Percentiles rank a stretch among this genome's conserved stretches.
Conservation (phyloP, 495 filamentous ascomycete species). For the Patellaria atrata region DNA sequence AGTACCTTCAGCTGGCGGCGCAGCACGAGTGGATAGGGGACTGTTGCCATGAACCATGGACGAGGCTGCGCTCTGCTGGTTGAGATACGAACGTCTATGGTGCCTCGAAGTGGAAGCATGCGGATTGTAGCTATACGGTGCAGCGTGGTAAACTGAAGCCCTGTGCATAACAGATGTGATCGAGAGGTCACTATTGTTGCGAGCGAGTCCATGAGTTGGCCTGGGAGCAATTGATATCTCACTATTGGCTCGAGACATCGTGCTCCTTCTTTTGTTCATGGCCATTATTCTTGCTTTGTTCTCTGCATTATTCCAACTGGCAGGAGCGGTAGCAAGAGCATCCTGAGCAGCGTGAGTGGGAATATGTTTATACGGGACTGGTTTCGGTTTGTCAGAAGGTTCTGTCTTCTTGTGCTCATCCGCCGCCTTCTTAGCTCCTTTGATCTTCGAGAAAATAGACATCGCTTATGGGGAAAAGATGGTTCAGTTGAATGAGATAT, state of each 20-base stretch:
- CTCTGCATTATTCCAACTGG: conserved; percentile 27
- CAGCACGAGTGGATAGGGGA: too few relatives aligned
- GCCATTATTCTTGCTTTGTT: conserved; percentile 10
- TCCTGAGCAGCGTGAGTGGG: conserved; percentile 28
- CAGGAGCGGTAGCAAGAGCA: conserved; percentile 38
- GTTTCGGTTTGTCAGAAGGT: conserved; percentile 3
- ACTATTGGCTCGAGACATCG: conserved; percentile 5
- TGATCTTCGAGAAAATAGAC: conserved; percentile 24
- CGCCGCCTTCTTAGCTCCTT: conserved; percentile 22
- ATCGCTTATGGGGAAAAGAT: too few relatives aligned
- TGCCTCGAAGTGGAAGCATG: neutral
- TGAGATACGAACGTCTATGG: too few relatives aligned
- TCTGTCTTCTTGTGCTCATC: conserved; percentile 17
- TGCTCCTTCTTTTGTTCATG: conserved; percentile 12
- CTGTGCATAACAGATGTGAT: conserved; percentile 5
- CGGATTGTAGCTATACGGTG: neutral
- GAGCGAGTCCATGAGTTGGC: neutral
- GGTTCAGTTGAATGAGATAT: too few relatives aligned
- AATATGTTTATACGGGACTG: conserved; percentile 22
- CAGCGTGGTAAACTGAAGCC: neutral
- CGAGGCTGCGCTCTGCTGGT: too few relatives aligned
- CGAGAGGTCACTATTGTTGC: conserved; percentile 5
- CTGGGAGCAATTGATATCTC: neutral
- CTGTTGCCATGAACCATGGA: too few relatives aligned
- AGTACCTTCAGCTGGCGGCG: too few relatives aligned